Evolutionary conservation across 257 asterid species (phyloP).

Genomic region (Ballota nigra): DNA sequence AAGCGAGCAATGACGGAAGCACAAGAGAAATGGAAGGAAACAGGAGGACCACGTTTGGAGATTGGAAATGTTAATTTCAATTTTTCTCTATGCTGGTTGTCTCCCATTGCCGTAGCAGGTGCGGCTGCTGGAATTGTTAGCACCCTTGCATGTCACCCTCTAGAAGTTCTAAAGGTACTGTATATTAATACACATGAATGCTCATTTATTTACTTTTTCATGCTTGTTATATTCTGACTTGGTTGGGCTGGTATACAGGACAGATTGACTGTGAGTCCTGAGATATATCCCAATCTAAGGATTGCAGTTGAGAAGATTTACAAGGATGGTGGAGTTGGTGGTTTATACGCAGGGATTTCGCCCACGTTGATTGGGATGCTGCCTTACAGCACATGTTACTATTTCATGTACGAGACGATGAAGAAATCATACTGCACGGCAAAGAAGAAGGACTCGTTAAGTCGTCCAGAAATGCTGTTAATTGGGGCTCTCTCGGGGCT

Average conservation of each 20-base stretch:
- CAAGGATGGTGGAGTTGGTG: slow-evolving; percentile 69
- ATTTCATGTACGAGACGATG: slow-evolving; percentile 92
- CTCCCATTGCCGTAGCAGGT: slow-evolving; percentile 92
- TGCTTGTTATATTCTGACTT: neutral
- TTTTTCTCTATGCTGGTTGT: slow-evolving; percentile 72
- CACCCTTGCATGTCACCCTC: slow-evolving; percentile 95
- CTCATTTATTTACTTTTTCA: neutral
- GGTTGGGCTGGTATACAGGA: slow-evolving; percentile 51
- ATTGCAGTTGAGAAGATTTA: slow-evolving; percentile 67
- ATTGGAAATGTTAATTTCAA: slow-evolving; percentile 48
- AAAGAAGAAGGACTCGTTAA: slow-evolving; percentile 56
- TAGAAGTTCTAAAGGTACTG: slow-evolving; percentile 97
- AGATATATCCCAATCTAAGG: slow-evolving; percentile 67
- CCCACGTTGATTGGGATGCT: slow-evolving; percentile 97
- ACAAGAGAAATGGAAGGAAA: slow-evolving; percentile 59
- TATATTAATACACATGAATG: neutral
- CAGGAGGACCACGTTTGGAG: slow-evolving; percentile 47
- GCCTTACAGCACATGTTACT: slow-evolving; percentile 93
- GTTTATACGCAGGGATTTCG: slow-evolving; percentile 67
- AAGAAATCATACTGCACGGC: slow-evolving; percentile 78
- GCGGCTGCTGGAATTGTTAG: slow-evolving; percentile 94
- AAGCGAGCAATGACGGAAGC: slow-evolving; percentile 75
- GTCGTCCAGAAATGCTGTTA: slow-evolving; percentile 82
- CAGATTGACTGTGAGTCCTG: slow-evolving; percentile 83
- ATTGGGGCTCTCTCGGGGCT: slow-evolving; percentile 90